phyloP scores from a whole-genome alignment of 2,329 filamentous ascomycete genomes.

The Aureobasidium sp. region DNA sequence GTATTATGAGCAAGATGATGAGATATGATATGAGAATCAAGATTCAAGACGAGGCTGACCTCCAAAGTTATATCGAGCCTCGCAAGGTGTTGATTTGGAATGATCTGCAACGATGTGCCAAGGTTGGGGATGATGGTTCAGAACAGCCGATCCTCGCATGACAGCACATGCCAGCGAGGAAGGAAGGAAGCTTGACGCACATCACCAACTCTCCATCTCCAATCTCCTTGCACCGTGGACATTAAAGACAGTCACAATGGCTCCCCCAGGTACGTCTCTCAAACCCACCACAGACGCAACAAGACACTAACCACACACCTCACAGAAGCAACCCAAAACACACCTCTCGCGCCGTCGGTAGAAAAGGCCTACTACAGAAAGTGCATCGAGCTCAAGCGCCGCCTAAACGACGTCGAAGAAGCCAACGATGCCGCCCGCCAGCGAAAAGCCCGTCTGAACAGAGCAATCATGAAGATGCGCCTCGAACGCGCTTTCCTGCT shows the following conservation, averaged over 20 bases:
- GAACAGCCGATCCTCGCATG: background rate
- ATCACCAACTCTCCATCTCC: background rate
- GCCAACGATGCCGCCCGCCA: slow-evolving; percentile 78
- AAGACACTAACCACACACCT: background rate
- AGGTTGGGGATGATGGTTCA: background rate
- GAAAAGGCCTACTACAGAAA: slow-evolving; percentile 94
- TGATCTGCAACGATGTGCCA: background rate
- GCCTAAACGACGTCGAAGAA: slow-evolving; percentile 83
- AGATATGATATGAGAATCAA: background rate
- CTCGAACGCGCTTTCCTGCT: slow-evolving; percentile 63
- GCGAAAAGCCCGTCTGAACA: slow-evolving; percentile 69
- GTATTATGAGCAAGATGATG: background rate
- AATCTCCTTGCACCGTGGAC: background rate
- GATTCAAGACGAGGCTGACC: too few relatives aligned
- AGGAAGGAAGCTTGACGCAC: background rate
- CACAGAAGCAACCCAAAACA: slow-evolving; percentile 18
- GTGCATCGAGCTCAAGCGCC: slow-evolving; percentile 88
- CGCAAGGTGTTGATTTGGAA: background rate
- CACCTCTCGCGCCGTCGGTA: slow-evolving; percentile 71
- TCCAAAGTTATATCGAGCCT: too few relatives aligned
- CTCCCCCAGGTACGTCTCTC: background rate
- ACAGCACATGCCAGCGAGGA: background rate
- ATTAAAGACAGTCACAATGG: background rate
- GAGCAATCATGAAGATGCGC: slow-evolving; percentile 84
- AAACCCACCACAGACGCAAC: background rate